Percentiles rank a stretch among this genome's conserved stretches.
phyloP scores from a whole-genome alignment of 2,329 filamentous ascomycete species.

The Whalleya microplaca region DNA sequence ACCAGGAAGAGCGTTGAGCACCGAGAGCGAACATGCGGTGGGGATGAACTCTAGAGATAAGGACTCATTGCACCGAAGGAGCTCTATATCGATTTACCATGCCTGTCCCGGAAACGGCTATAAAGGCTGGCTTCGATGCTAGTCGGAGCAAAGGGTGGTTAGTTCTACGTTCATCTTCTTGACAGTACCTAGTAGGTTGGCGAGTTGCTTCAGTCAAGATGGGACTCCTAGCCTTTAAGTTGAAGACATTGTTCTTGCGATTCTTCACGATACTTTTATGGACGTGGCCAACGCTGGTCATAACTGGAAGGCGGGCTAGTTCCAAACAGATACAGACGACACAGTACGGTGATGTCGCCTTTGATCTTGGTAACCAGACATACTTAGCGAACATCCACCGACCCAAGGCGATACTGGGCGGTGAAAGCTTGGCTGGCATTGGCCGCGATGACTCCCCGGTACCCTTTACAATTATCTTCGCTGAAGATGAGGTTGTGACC shows the following conservation, averaged over 20 bases:
- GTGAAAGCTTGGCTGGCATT: conserved; percentile 11
- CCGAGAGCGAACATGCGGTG: too few relatives aligned
- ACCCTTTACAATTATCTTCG: conserved; percentile 36
- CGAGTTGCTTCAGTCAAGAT: conserved; percentile 2
- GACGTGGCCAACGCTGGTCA: conserved; percentile 1
- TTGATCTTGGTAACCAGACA: conserved; percentile 40
- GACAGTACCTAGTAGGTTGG: neutral
- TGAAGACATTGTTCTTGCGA: neutral
- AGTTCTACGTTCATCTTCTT: too few relatives aligned
- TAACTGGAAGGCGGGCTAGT: conserved; percentile 18
- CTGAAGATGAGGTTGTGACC: conserved; percentile 35
- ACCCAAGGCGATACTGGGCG: conserved; percentile 31
- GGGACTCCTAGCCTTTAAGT: conserved; percentile 1
- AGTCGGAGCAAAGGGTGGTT: too few relatives aligned
- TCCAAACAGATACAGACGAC: conserved; percentile 25
- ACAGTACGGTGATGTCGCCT: conserved; percentile 37
- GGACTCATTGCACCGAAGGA: too few relatives aligned
- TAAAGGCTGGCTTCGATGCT: too few relatives aligned
- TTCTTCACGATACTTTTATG: neutral
- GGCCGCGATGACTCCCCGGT: conserved; percentile 8
- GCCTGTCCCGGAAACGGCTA: too few relatives aligned
- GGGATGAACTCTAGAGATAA: too few relatives aligned
- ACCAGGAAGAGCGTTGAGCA: too few relatives aligned
- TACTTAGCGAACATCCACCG: conserved; percentile 42
- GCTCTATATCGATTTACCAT: too few relatives aligned